Evolutionary conservation across 306 rosid species (phyloP).

Genomic region (Malus orientalis): DNA sequence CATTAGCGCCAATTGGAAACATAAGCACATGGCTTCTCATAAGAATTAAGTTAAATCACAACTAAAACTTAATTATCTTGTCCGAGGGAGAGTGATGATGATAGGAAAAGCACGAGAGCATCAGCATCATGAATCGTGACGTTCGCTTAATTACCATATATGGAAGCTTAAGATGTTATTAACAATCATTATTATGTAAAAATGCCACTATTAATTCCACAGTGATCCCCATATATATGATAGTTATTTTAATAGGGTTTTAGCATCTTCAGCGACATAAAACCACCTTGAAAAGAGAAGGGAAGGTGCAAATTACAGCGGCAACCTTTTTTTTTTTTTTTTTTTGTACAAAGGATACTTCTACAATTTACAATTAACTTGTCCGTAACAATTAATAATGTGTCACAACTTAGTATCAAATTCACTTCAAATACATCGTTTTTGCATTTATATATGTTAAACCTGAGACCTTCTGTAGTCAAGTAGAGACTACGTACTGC

Average conservation of each 20-base stretch:
- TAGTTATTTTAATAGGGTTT: slow-evolving; percentile 16
- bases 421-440: too few species aligned
- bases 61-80: slow-evolving; percentile 41
- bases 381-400: not conserved
- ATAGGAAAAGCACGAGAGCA: slow-evolving; percentile 36
- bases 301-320: not conserved
- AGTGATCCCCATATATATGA: not conserved
- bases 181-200: slow-evolving; percentile 27
- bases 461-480: not conserved
- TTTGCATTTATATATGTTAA: not conserved
- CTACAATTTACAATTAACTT: too few species aligned
- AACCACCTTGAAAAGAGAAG: slow-evolving; percentile 5
- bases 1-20: slow-evolving; percentile 54
- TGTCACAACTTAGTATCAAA: not conserved
- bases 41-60: slow-evolving; percentile 41
- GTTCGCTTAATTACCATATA: slow-evolving; percentile 30
- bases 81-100: slow-evolving; percentile 43
- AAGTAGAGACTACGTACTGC: fast-evolving
- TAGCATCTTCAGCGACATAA: slow-evolving; percentile 3
- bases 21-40: slow-evolving; percentile 78
- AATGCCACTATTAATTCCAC: slow-evolving; percentile 5
- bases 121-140: slow-evolving; percentile 36
- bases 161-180: slow-evolving; percentile 58
- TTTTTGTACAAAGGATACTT: too few species aligned
- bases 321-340: not conserved